These are phyloP conservation scores for Stagonosporopsis vannaccii DNA, from an alignment of 2,329 filamentous ascomycete genomes.

Conservation along the genomic window DNA sequence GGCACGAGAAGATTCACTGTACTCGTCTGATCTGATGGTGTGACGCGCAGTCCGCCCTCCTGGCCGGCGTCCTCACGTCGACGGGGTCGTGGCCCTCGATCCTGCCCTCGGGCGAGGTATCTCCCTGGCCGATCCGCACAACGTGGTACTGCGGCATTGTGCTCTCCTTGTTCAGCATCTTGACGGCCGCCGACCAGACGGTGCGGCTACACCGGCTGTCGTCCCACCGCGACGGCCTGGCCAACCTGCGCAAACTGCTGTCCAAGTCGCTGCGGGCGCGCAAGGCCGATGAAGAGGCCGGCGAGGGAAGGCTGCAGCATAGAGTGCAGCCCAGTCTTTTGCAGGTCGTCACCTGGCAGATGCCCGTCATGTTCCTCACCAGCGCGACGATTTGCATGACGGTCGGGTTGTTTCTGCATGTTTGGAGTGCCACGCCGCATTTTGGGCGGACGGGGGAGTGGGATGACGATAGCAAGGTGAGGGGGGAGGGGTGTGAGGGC, in stretches of 20 bases:
- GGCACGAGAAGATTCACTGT: too few species aligned
- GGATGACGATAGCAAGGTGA: constrained; percentile 40
- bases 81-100: constrained; percentile 55
- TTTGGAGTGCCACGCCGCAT: constrained; percentile 44
- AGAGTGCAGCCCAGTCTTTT: constrained; percentile 31
- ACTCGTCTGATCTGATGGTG: too few species aligned
- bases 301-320: too few species aligned
- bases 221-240: constrained; percentile 49
- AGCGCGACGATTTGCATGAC: constrained; percentile 47
- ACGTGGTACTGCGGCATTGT: constrained; percentile 55
- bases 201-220: constrained; percentile 54
- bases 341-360: constrained; percentile 49
- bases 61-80: constrained; percentile 51
- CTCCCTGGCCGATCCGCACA: constrained; percentile 52
- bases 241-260: constrained; percentile 46
- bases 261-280: constrained; percentile 28
- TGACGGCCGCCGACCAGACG: constrained; percentile 54
- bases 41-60: background rate
- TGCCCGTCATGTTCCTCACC: constrained; percentile 47
- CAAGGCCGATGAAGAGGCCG: background rate
- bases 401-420: constrained; percentile 46
- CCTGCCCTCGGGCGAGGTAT: constrained; percentile 43
- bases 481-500: background rate
- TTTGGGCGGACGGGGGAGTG: constrained; percentile 29
- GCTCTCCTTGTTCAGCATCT: constrained; percentile 59